Evolutionary conservation across 2,329 filamentous ascomycete genomes (phyloP), one percentile per base, ranked within the genome.

Genomic region (Ophiostoma sp.): DNA sequence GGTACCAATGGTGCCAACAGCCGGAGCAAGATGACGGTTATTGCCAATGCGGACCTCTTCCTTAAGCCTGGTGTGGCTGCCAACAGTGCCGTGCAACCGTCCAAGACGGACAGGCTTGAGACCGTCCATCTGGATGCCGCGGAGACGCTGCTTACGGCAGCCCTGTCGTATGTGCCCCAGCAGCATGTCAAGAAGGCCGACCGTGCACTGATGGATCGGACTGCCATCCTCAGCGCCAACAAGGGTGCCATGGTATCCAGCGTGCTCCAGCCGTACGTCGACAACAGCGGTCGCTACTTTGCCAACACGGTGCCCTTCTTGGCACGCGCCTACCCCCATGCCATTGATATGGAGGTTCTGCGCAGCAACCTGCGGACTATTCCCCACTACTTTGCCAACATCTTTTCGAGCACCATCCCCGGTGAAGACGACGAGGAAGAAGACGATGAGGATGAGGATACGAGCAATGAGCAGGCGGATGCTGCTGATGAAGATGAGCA

Each of bases 271-370:
- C 91, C 92, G 0, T 86, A 88, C 77, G 79, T 87, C 71, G 81
- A 87, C 74, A 81, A 85, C 74, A 83, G 87, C 75, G 85, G 88
- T 58, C 81, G 86, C 71, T 84, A 86, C 66, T 85, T 87, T 70
- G 83, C 90, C 41, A 95, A 89, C 76, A 89, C 97, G 64, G 78
- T 97, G 64, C 93, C 94, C 0, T 90, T 96, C 73, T 80, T 97
- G 40, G 85, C 87, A 7, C 84, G 87, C 67, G 83, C 85, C 66
- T 91, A 87, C 73, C 82, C 87, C 0, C 76, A 83, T 11, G 85
- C 89, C 65, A 81, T 85, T 68, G 84, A 84, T 16, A 85, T 95
- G 1, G 93, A 97, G 77, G 84, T 90, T 9, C 76, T 97, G 68
- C 81, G 85, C 63, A 84, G 82, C 72, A 87, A 85, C 71, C 79